These are phyloP conservation scores for Termitomyces bulborhizus DNA, from an alignment of 768 basidiomycete genomes.

Conservation along the genomic window DNA sequence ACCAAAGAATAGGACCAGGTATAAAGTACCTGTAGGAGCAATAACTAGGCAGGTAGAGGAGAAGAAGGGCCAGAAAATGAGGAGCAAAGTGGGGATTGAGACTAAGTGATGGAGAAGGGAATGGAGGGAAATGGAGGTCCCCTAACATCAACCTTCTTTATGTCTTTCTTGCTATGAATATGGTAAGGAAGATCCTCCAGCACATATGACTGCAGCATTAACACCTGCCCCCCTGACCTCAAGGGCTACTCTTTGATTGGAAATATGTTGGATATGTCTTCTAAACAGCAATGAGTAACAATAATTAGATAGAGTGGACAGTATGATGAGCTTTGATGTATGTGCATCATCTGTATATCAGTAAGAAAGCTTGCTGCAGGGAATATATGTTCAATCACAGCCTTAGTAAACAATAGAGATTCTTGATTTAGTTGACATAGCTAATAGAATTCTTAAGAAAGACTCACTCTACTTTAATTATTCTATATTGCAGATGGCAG, in stretches of 20 bases:
- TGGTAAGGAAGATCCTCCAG: slow-evolving; percentile 24
- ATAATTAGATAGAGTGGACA: slow-evolving; percentile 4
- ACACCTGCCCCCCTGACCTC: slow-evolving; percentile 1
- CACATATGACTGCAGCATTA: not conserved
- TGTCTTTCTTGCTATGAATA: slow-evolving; percentile 23
- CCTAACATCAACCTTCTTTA: slow-evolving; percentile 21
- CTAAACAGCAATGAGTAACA: not conserved
- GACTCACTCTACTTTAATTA: slow-evolving; percentile 52
- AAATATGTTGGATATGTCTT: slow-evolving; percentile 2
- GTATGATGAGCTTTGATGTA: not conserved
- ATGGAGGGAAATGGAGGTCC: too few species aligned
- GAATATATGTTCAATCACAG: slow-evolving; percentile 52
- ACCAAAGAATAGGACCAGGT: too few species aligned
- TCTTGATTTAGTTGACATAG: slow-evolving; percentile 42
- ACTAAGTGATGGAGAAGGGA: too few species aligned
- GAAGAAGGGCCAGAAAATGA: too few species aligned
- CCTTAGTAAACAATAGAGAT: slow-evolving; percentile 53
- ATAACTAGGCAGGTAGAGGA: too few species aligned
- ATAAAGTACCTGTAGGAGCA: too few species aligned
- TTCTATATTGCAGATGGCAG: slow-evolving; percentile 47
- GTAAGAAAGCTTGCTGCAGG: slow-evolving; percentile 28
- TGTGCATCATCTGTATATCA: not conserved
- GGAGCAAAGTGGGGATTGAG: too few species aligned
- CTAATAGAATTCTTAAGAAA: slow-evolving; percentile 57
- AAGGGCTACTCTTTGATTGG: slow-evolving; percentile 5